Conservation (phyloP, 2,329 filamentous ascomycete species). For the Talaromyces sp. region DNA sequence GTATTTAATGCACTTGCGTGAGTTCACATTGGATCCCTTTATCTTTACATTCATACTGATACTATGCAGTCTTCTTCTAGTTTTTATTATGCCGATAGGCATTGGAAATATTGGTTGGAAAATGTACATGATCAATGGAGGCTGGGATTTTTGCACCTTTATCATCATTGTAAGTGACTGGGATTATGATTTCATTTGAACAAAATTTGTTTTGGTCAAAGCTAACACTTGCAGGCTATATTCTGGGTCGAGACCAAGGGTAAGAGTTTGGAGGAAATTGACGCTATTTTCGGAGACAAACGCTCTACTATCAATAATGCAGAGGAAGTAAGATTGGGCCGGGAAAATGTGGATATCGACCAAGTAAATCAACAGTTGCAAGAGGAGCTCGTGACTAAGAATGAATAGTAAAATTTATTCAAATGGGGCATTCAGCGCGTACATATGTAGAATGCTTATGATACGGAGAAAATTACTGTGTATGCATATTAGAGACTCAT, state of each 20-base stretch:
- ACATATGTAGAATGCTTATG: background rate
- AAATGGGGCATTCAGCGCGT: background rate
- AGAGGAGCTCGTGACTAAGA: background rate
- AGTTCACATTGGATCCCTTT: conserved; percentile 3
- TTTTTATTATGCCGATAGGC: conserved; percentile 9
- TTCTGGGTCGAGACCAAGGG: conserved; percentile 13
- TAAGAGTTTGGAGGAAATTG: conserved; percentile 16
- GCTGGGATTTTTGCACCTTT: conserved; percentile 3
- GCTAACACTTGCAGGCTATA: background rate
- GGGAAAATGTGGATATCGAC: background rate
- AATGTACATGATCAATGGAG: conserved; percentile 10
- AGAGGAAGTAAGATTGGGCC: background rate
- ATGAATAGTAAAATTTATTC: background rate
- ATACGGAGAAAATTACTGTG: too few relatives aligned
- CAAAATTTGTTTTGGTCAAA: background rate
- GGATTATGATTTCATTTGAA: background rate
- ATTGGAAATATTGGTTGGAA: conserved; percentile 10
- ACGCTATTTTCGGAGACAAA: conserved; percentile 4
- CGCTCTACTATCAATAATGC: background rate
- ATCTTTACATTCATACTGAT: background rate
- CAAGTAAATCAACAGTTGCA: background rate
- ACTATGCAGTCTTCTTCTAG: background rate
- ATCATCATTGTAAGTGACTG: background rate
- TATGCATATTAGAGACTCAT: too few relatives aligned
- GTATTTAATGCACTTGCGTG: conserved; percentile 16